Evolutionary conservation across 441 rosid genomes (phyloP), one percentile per base, ranked within the genome.

Genomic region (Pelargonium fulgidum): DNA sequence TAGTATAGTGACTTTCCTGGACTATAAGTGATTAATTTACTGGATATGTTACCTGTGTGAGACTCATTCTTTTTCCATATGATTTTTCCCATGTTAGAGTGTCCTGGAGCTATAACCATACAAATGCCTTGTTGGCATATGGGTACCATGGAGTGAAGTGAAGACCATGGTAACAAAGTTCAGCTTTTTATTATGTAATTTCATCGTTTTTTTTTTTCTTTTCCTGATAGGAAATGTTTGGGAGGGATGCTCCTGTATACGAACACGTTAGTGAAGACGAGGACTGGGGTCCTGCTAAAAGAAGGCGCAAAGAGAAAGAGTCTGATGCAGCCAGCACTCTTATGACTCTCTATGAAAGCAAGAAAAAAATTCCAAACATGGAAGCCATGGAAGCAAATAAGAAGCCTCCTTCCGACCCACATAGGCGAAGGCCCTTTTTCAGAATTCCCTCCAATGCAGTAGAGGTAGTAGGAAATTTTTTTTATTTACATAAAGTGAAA

Each of bases 241-340:
- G 99, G 68, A 94, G 87, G 82, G 99, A 92, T 81, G 90, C 87
- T 69, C 80, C 76, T 64, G 77, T 79, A 63, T 81, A 76, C 59
- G 99, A 91, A 70, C 92, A 85, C 80, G 80, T 81, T 64, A 94
- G 96, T 50, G 99, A 94, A 80, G 99, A 94, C 75, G 99, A 94
- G 84, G 99, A 94, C 71, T 94, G 98, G 99, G 99, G 99, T 81
- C 99, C 99, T 42, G 75, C 79, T 62, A 88, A 84, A 75, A 85
- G 85, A 84, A 90, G 85, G 75, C 83, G 87, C 70, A 89, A 86
- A 77, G 86, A 63, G 81, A 92, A 87, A 76, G 97, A 87, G 75
- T 85, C 97, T 20, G 96, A 90, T 78, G 97, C 89, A 19, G 87
- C 77, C 80, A 85, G 83, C 78, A 78, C 88, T 54, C 87, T 88